phyloP scores from a whole-genome alignment of 2,329 filamentous ascomycete species.

The Aspergillus fumigatus region DNA sequence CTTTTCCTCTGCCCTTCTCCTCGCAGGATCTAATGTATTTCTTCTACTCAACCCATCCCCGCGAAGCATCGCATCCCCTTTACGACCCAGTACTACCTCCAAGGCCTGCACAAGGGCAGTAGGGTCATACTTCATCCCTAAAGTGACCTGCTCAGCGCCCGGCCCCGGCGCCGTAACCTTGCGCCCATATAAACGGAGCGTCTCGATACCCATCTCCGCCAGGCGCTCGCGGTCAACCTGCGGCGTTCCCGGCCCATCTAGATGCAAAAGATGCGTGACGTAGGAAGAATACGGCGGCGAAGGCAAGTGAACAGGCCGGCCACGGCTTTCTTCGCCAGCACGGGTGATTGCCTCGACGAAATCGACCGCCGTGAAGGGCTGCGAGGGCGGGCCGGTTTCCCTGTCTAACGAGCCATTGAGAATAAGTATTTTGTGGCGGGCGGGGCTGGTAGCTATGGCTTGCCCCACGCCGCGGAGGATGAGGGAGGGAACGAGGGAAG shows the following conservation, averaged over 20 bases:
- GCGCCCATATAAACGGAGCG: conserved; percentile 70
- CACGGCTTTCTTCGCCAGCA: conserved; percentile 66
- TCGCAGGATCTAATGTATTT: conserved; percentile 51
- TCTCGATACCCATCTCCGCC: conserved; percentile 65
- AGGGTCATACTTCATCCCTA: conserved; percentile 67
- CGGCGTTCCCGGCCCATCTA: conserved; percentile 68
- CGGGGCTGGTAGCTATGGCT: conserved; percentile 50
- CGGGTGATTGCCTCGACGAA: conserved; percentile 76
- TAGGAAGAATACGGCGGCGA: conserved; percentile 58
- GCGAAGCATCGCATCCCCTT: conserved; percentile 48
- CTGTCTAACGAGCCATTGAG: conserved; percentile 80
- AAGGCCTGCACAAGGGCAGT: conserved; percentile 69
- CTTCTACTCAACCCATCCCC: conserved; percentile 47
- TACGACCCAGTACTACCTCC: conserved; percentile 68
- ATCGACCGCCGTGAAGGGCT: conserved; percentile 68
- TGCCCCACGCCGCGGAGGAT: conserved; percentile 72
- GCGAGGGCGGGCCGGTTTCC: conserved; percentile 68
- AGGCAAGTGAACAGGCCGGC: conserved; percentile 24
- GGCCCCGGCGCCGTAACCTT: conserved; percentile 36
- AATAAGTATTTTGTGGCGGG: conserved; percentile 71
- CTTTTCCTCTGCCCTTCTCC: conserved; percentile 16
- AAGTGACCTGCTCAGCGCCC: conserved; percentile 46
- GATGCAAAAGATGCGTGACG: conserved; percentile 77
- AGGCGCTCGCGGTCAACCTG: conserved; percentile 64
- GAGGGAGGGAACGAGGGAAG: conserved; percentile 77